Percentiles rank a stretch among this genome's conserved stretches.
phyloP scores from a whole-genome alignment of 108 stramenopile species.

The Stephanodiscus triporus region DNA sequence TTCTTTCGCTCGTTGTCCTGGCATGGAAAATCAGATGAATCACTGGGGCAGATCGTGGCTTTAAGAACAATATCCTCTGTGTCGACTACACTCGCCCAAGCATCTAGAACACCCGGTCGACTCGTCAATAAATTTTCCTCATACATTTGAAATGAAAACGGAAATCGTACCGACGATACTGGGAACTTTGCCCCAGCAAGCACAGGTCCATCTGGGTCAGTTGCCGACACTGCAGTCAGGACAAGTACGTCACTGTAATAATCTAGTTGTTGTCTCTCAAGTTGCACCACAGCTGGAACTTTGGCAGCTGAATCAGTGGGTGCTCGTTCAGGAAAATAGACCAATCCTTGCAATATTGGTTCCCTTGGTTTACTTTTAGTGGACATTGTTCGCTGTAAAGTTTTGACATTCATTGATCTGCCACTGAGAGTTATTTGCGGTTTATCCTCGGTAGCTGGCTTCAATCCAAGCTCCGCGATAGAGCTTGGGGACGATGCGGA shows the following conservation, averaged over 20 bases:
- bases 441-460: conserved; percentile 4
- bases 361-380: not conserved
- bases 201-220: conserved; percentile 26
- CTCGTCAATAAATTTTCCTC: conserved; percentile 42
- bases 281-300: not conserved
- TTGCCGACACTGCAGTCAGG: conserved; percentile 44
- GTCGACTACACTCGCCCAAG: conserved; percentile 16
- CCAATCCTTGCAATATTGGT: conserved; percentile 49
- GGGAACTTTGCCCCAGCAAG: conserved; percentile 55
- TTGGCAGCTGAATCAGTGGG: conserved; percentile 1
- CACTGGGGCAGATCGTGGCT: conserved; percentile 44
- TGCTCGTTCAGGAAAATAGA: conserved; percentile 40
- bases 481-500: not conserved
- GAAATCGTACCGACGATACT: conserved; percentile 38
- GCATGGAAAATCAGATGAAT: conserved; percentile 44
- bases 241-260: conserved; percentile 43
- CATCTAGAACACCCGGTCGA: conserved; percentile 19
- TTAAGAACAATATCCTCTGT: conserved; percentile 35
- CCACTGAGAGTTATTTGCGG: conserved; percentile 13
- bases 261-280: conserved; percentile 13
- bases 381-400: not conserved
- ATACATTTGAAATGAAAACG: conserved; percentile 48
- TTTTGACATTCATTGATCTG: not conserved
- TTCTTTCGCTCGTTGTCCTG: conserved; percentile 31
- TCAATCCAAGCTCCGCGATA: conserved; percentile 7